Evolutionary conservation across 306 rosid genomes (phyloP).

Genomic region (Quercus aquifolioides): DNA sequence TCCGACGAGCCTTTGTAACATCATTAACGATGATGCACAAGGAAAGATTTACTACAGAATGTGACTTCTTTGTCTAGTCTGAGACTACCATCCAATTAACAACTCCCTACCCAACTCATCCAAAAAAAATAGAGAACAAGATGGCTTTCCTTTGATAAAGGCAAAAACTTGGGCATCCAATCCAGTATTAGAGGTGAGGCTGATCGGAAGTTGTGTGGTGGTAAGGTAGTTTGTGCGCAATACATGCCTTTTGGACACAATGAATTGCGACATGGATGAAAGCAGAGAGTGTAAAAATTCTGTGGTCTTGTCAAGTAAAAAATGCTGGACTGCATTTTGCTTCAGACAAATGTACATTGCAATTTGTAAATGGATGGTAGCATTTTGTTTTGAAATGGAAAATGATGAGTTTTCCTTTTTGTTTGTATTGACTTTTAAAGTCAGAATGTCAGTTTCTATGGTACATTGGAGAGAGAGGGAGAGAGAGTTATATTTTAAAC

Average conservation of each 20-base stretch:
- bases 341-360: background rate
- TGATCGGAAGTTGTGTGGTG: background rate
- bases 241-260: background rate
- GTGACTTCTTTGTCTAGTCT: conserved; percentile 11
- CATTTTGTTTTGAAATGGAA: too few species aligned
- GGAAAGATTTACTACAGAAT: conserved; percentile 51
- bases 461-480: background rate
- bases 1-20: conserved; percentile 36
- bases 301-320: background rate
- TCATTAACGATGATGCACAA: conserved; percentile 50
- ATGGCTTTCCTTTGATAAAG: background rate
- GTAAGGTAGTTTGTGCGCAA: background rate
- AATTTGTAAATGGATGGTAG: too few species aligned
- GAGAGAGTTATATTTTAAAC: too few species aligned
- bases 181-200: background rate
- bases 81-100: background rate
- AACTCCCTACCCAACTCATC: too few species aligned
- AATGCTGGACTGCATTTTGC: background rate
- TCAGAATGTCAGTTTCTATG: background rate
- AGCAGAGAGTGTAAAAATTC: background rate
- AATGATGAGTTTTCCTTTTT: background rate
- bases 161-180: background rate
- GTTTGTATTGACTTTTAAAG: too few species aligned
- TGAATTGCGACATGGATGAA: background rate
- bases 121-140: too few species aligned